Evolutionary conservation across 768 basidiomycete species (phyloP), one percentile per base, ranked within the genome.

Genomic region (Trametes coccinea): DNA sequence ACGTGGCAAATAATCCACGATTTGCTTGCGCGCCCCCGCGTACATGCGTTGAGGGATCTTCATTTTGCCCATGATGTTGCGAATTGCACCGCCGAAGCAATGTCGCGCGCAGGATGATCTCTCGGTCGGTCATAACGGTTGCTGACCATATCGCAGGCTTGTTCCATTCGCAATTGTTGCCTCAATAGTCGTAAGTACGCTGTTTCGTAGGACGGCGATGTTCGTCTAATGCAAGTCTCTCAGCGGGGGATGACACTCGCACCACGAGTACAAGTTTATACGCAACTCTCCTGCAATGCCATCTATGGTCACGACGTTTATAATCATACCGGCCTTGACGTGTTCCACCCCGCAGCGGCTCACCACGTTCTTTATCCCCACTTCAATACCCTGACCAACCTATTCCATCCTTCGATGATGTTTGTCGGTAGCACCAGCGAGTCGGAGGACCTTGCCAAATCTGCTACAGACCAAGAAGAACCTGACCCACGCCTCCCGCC

Each of bases 161-260:
- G 84, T 89, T 47, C 90, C 90, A 2, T 85, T 91, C 45, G 85
- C 85, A 5, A 72, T 92, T 41, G 73, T 80, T 10, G 81, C 84
- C 53, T 85, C 87, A 30, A 79, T 92, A 69, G 84, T 87, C 69
- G 90, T 90, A 68, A 62, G 82, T 77, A 4, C 33, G 22, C n/a
- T 30, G 33, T 33, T 31, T 39, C 14, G 37, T 51, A 22, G 53
- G 45, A 16, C 8, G 33, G 16, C 5, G 41, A 53, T 4, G 16
- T 49, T 30, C 14, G 27, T 49, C 48, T 49, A 10, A 49, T 6
- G 8, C 27, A 31, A 8, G 62, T 45, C 6, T 50, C 53, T 6
- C 63, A 92, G 91, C 87, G 90, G 29, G 90, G 90, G 37, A 85
- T 92, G 75, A 92, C 90, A 1, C 78, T 89, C 72, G 86, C 89